phyloP scores from a whole-genome alignment of 1,139 yeast genomes.

The Diutina sp. region DNA sequence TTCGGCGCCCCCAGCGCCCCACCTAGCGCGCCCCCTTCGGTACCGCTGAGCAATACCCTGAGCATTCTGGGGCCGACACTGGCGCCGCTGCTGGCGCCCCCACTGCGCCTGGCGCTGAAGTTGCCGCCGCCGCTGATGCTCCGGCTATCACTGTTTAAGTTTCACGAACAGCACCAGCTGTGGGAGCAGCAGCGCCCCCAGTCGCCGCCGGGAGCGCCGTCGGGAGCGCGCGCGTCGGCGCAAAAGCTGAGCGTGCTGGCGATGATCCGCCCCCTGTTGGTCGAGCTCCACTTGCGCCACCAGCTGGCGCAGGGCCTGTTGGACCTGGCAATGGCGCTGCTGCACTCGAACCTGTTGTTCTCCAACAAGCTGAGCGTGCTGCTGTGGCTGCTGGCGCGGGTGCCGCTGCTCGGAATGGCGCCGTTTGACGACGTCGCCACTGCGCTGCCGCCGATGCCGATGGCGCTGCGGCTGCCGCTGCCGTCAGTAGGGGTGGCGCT shows the following conservation, averaged over 20 bases:
- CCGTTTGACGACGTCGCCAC: neutral
- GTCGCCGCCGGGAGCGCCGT: neutral
- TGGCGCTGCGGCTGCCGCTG: neutral
- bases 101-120: neutral
- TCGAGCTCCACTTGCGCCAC: neutral
- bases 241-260: neutral
- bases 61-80: neutral
- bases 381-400: conserved; percentile 1
- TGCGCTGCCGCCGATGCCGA: neutral
- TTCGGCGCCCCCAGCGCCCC: neutral
- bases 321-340: neutral
- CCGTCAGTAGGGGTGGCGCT: neutral
- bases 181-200: neutral
- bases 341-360: neutral
- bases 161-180: neutral
- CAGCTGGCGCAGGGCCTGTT: neutral
- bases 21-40: neutral
- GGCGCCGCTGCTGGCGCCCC: neutral
- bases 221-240: too few species aligned
- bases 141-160: neutral
- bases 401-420: neutral
- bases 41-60: neutral
- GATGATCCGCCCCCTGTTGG: neutral
- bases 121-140: conserved; percentile 1
- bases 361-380: conserved; percentile 1